These are phyloP conservation scores for Cystofilobasidium ferigula DNA, from an alignment of 768 basidiomycete genomes.

Conservation along the genomic window DNA sequence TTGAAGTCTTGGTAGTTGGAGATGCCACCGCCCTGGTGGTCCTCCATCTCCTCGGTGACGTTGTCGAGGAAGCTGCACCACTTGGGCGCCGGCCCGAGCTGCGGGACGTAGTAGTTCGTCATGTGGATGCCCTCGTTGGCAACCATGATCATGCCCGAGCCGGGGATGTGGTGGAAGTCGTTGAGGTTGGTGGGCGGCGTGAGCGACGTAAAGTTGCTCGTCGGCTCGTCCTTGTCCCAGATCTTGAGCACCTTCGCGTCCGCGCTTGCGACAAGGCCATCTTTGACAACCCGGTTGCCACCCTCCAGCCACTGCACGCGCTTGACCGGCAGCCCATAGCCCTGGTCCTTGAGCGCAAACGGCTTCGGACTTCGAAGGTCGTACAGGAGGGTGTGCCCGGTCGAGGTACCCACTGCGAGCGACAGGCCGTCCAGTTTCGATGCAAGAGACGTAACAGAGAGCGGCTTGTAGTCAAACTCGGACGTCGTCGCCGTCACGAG, in stretches of 20 bases:
- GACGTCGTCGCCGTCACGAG: slow-evolving; percentile 6
- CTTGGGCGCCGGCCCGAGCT: slow-evolving; percentile 86
- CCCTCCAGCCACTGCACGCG: slow-evolving; percentile 82
- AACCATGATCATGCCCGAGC: slow-evolving; percentile 76
- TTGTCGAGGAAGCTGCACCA: slow-evolving; percentile 98
- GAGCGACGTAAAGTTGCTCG: slow-evolving; percentile 78
- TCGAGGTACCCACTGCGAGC: slow-evolving; percentile 86
- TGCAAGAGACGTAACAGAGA: slow-evolving; percentile 73
- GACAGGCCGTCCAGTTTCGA: slow-evolving; percentile 80
- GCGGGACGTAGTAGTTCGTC: slow-evolving; percentile 87
- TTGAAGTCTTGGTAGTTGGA: slow-evolving; percentile 93
- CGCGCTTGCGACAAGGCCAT: slow-evolving; percentile 77
- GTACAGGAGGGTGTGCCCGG: slow-evolving; percentile 87
- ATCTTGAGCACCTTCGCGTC: slow-evolving; percentile 97
- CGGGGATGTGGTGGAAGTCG: slow-evolving; percentile 77
- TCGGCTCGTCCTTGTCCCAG: slow-evolving; percentile 79
- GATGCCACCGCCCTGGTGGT: slow-evolving; percentile 60
- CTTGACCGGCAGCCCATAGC: slow-evolving; percentile 82
- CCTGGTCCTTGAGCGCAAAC: slow-evolving; percentile 88
- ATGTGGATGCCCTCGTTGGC: slow-evolving; percentile 97
- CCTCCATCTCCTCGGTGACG: slow-evolving; percentile 90
- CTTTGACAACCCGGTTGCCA: slow-evolving; percentile 52
- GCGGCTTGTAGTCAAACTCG: slow-evolving; percentile 27
- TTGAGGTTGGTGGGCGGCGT: slow-evolving; percentile 83
- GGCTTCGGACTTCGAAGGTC: slow-evolving; percentile 76